These are phyloP conservation scores for Sordaria brevicollis DNA, from an alignment of 495 filamentous ascomycete species.

Conservation along the genomic window DNA sequence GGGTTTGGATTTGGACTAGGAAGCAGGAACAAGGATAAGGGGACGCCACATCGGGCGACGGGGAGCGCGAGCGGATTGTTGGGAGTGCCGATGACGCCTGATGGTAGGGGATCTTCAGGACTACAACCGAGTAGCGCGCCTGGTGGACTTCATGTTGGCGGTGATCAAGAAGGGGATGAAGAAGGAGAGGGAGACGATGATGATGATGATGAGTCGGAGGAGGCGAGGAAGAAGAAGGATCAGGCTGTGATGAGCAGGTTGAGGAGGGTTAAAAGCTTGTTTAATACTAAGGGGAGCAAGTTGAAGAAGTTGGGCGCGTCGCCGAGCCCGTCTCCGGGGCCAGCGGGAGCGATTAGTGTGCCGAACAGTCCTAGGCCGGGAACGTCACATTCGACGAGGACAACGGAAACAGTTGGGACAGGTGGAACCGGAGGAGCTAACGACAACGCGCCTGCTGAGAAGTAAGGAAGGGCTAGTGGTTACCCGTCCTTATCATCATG, in stretches of 20 bases:
- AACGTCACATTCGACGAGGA: constrained; percentile 13
- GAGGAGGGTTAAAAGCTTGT: constrained; percentile 46
- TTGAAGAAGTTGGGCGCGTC: constrained; percentile 21
- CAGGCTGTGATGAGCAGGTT: constrained; percentile 44
- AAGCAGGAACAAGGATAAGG: background rate
- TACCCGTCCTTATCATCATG: background rate
- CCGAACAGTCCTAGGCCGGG: constrained; percentile 15
- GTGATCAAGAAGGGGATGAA: background rate
- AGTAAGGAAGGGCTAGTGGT: background rate
- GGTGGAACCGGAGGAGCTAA: background rate
- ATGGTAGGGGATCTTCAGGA: background rate
- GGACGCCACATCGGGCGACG: constrained; percentile 2
- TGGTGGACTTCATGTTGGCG: background rate
- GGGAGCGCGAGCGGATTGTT: background rate
- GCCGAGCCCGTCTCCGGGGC: constrained; percentile 11
- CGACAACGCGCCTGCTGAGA: background rate
- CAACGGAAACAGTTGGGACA: background rate
- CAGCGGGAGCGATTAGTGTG: background rate
- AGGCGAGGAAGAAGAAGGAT: constrained; percentile 39
- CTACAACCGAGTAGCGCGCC: background rate
- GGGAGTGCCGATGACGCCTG: constrained; percentile 4
- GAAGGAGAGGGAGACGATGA: constrained; percentile 1
- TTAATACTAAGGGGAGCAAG: constrained; percentile 43
- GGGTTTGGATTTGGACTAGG: background rate
- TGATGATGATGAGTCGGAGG: constrained; percentile 30